Evolutionary conservation across 352 stramenopile species (phyloP), one percentile per base, ranked within the genome.

Genomic region (Phytopythium cucurbitacearum): DNA sequence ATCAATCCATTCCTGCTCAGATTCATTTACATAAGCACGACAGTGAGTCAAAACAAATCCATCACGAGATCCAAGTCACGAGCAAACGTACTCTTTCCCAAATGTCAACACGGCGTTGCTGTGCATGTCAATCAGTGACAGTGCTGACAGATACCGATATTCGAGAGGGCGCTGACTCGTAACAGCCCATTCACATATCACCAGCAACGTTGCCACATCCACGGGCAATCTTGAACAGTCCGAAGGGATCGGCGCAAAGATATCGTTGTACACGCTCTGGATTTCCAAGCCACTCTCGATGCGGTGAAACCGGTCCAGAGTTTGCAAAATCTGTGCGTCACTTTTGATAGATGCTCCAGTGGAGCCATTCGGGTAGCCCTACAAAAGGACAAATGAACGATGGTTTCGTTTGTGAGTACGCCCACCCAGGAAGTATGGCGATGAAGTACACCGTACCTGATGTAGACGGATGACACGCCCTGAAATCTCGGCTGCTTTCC

Each of bases 131-230:
- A 95, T 71, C 40, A 95, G 53, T 7, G 82, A 83, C 39, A 91
- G 60, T 37, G 80, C 77, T 38, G 83, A 87, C 5, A 95, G 62
- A 59, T 90, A 95, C 7, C 85, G 75, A 47, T 91, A 93, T 40
- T 95, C 85, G 15, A 80, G 73, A 7, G 85, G 81, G 21, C 85
- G 74, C 43, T 95, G 82, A 36, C 73, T 85, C 13, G 82, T 90
- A 16, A 95, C 77, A 12, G 82, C 79, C 85, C 85, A 95, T 46
- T 95, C 85, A 34, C 82, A 93, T 2, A 95, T 67, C 5, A 91
- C 62, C 40, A 90, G 84, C 39, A 95, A 52, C 7, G 72, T 76
- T 32, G 81, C 65, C 11, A 87, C 62, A 52, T 95, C 83, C 6
- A 93, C 69, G n/a, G 77, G 80, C 1, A 91, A 53, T 15, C 85